Conservation (phyloP, 129 eudicot genomes). For the Tagetes erecta region DNA sequence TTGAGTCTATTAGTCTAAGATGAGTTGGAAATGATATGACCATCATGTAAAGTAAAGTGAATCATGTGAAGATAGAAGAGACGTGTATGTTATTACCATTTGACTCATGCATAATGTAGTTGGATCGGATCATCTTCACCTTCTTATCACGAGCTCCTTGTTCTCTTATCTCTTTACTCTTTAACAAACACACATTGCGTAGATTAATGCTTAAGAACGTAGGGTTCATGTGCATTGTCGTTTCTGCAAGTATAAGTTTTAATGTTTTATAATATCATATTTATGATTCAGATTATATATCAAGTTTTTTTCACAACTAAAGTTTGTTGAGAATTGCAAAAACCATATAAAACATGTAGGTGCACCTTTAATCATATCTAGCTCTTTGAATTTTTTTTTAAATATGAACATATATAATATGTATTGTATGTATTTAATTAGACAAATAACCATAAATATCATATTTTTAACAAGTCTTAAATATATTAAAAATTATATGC, state of each 20-base stretch:
- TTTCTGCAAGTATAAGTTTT: neutral
- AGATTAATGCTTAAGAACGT: constrained; percentile 20
- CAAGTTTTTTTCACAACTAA: too few relatives aligned
- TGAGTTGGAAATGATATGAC: constrained; percentile 16
- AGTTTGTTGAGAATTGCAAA: too few relatives aligned
- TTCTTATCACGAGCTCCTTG: constrained; percentile 34
- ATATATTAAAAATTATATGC: too few relatives aligned
- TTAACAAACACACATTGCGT: neutral
- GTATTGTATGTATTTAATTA: too few relatives aligned
- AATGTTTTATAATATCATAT: neutral
- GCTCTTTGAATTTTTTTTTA: too few relatives aligned
- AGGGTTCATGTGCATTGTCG: constrained; percentile 23
- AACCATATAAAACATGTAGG: too few relatives aligned
- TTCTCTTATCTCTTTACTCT: constrained; percentile 2
- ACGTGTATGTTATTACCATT: constrained; percentile 10
- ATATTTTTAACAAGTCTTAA: too few relatives aligned
- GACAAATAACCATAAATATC: too few relatives aligned
- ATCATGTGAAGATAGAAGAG: constrained; percentile 27
- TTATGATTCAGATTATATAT: too few relatives aligned
- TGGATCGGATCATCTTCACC: constrained; percentile 18
- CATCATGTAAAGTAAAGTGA: constrained; percentile 28
- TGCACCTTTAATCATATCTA: too few relatives aligned
- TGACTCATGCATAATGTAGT: constrained; percentile 14
- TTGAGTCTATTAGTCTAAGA: constrained; percentile 6
- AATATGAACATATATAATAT: too few relatives aligned